Conservation (phyloP, 2,329 filamentous ascomycete genomes). For the Fusarium sp. region DNA sequence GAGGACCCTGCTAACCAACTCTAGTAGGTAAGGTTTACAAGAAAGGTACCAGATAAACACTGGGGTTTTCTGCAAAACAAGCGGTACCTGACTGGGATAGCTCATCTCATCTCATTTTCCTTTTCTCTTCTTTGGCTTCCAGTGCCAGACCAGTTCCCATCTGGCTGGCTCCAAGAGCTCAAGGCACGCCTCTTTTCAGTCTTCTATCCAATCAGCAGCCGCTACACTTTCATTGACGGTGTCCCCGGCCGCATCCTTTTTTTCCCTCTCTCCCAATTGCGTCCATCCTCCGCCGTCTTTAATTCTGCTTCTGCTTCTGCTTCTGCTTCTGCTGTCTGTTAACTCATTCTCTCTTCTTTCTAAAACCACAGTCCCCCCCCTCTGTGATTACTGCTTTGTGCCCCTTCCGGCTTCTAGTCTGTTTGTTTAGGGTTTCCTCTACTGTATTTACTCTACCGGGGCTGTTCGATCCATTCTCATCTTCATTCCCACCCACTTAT, state of each 20-base stretch:
- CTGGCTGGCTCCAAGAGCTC: conserved; percentile 22
- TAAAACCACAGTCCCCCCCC: conserved; percentile 1
- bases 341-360: conserved; percentile 15
- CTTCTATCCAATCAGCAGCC: conserved; percentile 25
- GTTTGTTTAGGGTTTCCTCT: conserved; percentile 28
- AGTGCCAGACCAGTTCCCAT: conserved; percentile 22
- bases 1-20: conserved; percentile 20
- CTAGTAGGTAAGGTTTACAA: conserved; percentile 9
- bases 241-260: conserved; percentile 31
- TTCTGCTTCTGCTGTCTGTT: background rate
- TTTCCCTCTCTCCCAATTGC: conserved; percentile 1
- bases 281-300: background rate
- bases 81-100: conserved; percentile 21
- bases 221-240: conserved; percentile 16
- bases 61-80: background rate
- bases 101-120: conserved; percentile 29
- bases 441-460: conserved; percentile 1
- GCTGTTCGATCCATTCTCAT: conserved; percentile 13
- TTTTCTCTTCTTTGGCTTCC: conserved; percentile 30
- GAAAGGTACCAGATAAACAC: conserved; percentile 7
- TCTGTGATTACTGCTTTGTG: background rate
- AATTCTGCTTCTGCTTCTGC: background rate
- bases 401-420: conserved; percentile 16
- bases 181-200: conserved; percentile 17
- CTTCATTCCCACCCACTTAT: background rate